Evolutionary conservation across 2,329 filamentous ascomycete species (phyloP).

Genomic region (Talaromyces islandicus): DNA sequence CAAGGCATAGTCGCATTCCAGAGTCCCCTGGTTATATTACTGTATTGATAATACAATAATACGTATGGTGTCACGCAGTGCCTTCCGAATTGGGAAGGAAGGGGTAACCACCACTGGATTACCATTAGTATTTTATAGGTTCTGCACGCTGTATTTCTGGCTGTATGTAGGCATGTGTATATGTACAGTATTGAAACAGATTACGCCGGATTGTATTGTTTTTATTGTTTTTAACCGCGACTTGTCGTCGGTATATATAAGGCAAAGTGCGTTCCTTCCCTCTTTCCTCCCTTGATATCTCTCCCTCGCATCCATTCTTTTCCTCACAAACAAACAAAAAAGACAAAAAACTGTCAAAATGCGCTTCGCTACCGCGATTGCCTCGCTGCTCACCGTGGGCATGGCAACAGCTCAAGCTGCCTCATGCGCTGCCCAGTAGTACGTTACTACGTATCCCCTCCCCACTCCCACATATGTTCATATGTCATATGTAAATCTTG

Average conservation of each 20-base stretch:
- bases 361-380: conserved; percentile 11
- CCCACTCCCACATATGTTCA: no score
- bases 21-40: neutral
- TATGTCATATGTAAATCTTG: no score
- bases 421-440: conserved; percentile 17
- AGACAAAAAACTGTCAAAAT: conserved; percentile 9
- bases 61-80: neutral
- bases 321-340: neutral
- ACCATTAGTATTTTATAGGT: neutral
- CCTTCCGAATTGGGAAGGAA: conserved; percentile 10
- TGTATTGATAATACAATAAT: neutral
- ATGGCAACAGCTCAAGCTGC: conserved; percentile 10
- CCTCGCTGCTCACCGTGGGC: conserved; percentile 12
- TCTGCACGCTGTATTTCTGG: neutral
- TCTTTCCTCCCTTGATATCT: neutral
- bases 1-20: neutral
- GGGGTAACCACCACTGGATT: conserved; percentile 1
- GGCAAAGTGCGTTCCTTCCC: no score
- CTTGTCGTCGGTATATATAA: neutral
- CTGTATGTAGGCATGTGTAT: neutral
- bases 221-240: neutral
- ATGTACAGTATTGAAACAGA: conserved; percentile 2
- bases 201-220: neutral
- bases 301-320: neutral
- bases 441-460: neutral